These are phyloP conservation scores for Citrus mangshanensis DNA, from an alignment of 345 rosid species.

Conservation along the genomic window DNA sequence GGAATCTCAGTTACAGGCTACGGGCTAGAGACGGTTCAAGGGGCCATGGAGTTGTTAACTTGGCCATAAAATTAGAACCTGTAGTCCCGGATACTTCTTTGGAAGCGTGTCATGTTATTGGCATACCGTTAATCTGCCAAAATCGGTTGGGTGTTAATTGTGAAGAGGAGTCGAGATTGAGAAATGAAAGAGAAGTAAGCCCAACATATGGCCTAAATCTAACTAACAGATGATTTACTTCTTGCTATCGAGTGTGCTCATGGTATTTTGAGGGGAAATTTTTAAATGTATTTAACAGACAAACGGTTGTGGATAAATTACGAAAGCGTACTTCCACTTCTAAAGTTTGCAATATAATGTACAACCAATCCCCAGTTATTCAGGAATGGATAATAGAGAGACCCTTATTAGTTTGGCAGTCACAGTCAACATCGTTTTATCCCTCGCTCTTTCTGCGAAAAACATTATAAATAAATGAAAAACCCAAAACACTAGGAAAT, in stretches of 20 bases:
- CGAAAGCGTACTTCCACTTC: too few species aligned
- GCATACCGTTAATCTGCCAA: constrained; percentile 28
- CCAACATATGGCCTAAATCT: background rate
- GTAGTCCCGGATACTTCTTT: background rate
- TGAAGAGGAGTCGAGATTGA: background rate
- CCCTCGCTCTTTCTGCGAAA: too few species aligned
- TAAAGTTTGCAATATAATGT: too few species aligned
- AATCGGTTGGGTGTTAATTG: background rate
- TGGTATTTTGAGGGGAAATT: background rate
- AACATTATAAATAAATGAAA: too few species aligned
- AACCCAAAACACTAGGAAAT: too few species aligned
- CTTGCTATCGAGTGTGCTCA: background rate
- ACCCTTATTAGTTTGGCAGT: too few species aligned
- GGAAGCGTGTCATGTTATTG: constrained; percentile 27
- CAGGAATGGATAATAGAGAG: too few species aligned
- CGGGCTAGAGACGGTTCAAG: constrained; percentile 42
- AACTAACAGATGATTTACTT: background rate
- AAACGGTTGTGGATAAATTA: too few species aligned
- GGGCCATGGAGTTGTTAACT: constrained; percentile 40
- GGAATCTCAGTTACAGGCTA: constrained; percentile 43
- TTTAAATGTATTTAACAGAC: background rate
- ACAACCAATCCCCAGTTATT: too few species aligned
- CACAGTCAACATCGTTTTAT: too few species aligned
- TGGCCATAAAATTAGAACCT: constrained; percentile 30
- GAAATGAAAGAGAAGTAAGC: background rate